A percentile compares a stretch with the other conserved stretches of the same genome.
Conservation (phyloP, 2,329 filamentous ascomycete genomes). For the Sphaerulina vaccinii region DNA sequence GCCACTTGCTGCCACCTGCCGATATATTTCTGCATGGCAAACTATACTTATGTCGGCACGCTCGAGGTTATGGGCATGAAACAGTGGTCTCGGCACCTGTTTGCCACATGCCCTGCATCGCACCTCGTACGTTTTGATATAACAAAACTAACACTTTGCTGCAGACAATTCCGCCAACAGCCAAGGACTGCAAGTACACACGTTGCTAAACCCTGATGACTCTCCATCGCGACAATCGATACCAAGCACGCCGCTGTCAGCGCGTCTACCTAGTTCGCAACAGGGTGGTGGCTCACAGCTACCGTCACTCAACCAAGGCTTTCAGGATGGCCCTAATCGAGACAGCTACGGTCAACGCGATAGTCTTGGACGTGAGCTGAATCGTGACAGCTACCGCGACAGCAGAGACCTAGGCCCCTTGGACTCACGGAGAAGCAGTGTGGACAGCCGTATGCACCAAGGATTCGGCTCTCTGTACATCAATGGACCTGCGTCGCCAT, state of each 20-base stretch:
- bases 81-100: slow-evolving; percentile 6
- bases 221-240: slow-evolving; percentile 45
- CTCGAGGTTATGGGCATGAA: slow-evolving; percentile 1
- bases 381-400: slow-evolving; percentile 31
- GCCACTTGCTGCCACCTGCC: not conserved
- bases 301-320: slow-evolving; percentile 58
- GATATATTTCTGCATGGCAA: not conserved
- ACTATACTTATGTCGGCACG: too few species aligned
- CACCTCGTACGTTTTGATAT: not conserved
- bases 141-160: not conserved
- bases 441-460: slow-evolving; percentile 75
- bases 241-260: slow-evolving; percentile 46
- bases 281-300: slow-evolving; percentile 39
- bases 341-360: slow-evolving; percentile 43
- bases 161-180: slow-evolving; percentile 43
- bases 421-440: slow-evolving; percentile 70
- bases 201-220: slow-evolving; percentile 51
- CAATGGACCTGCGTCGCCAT: slow-evolving; percentile 62
- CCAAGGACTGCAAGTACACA: slow-evolving; percentile 50
- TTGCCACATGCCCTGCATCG: not conserved
- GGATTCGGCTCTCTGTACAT: slow-evolving; percentile 69
- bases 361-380: slow-evolving; percentile 28
- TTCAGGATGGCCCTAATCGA: slow-evolving; percentile 41
- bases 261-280: slow-evolving; percentile 40
- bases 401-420: slow-evolving; percentile 46